Conservation (phyloP, 345 rosid genomes). For the Dovyalis caffra region DNA sequence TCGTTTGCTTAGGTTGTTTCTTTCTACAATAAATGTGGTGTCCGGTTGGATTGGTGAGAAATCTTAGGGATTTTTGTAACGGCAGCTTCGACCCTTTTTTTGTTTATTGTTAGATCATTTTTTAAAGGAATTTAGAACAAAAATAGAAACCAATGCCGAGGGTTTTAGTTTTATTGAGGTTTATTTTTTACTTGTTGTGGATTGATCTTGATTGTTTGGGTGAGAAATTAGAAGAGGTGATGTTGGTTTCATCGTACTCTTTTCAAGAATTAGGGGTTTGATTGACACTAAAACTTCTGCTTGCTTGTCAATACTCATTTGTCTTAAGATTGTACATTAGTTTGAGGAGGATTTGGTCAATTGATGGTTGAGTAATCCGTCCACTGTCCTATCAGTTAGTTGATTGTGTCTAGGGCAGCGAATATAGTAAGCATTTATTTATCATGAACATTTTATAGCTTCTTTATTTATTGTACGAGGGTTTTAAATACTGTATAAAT, state of each 20-base stretch:
- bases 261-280: neutral
- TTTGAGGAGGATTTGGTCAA: neutral
- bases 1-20: neutral
- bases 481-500: neutral
- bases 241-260: neutral
- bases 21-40: neutral
- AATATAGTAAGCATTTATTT: neutral
- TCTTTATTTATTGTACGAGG: neutral
- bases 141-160: neutral
- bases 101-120: neutral
- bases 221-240: neutral
- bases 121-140: neutral
- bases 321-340: neutral
- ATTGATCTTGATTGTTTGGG: neutral
- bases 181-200: neutral
- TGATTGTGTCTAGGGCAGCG: neutral
- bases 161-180: neutral
- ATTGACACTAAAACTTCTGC: neutral
- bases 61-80: neutral
- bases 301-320: neutral
- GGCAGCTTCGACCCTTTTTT: neutral
- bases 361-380: neutral
- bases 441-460: neutral
- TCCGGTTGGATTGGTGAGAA: neutral
- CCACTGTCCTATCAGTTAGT: neutral